A percentile compares a stretch with the other conserved stretches of the same genome.
phyloP scores from a whole-genome alignment of 495 filamentous ascomycete genomes.

The Acidiella bohemica region DNA sequence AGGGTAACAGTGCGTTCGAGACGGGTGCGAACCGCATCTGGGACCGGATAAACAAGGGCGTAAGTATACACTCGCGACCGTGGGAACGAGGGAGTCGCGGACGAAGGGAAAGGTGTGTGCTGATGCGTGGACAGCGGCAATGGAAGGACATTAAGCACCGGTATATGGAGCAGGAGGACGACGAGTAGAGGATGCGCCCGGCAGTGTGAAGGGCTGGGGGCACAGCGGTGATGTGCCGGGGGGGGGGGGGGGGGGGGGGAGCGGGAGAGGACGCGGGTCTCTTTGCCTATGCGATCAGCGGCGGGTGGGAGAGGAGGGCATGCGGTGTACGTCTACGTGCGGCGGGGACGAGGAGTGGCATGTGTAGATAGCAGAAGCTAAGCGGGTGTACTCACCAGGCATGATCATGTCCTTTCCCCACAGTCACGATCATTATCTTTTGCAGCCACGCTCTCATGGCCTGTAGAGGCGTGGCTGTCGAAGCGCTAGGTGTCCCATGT shows the following conservation, averaged over 20 bases:
- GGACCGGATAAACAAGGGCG: slow-evolving; percentile 78
- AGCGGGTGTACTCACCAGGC: too few species aligned
- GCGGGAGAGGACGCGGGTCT: background rate
- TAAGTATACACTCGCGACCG: slow-evolving; percentile 51
- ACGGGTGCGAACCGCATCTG: slow-evolving; percentile 65
- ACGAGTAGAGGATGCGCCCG: background rate
- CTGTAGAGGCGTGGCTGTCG: too few species aligned
- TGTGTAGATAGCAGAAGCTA: too few species aligned
- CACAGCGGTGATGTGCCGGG: background rate
- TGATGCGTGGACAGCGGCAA: too few species aligned
- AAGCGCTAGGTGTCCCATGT: too few species aligned
- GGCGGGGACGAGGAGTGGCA: too few species aligned
- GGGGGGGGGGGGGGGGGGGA: background rate
- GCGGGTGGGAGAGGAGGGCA: background rate
- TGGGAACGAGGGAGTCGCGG: too few species aligned
- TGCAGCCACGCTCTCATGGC: too few species aligned
- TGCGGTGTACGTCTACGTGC: too few species aligned
- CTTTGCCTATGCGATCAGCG: background rate
- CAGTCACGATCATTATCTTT: too few species aligned
- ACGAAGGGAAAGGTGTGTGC: too few species aligned
- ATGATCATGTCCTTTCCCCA: too few species aligned
- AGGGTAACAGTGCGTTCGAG: slow-evolving; percentile 55
- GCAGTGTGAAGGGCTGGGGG: background rate
- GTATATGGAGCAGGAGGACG: slow-evolving; percentile 53
- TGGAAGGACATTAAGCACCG: slow-evolving; percentile 97